Base-by-base conservation (phyloP, 1,139 yeast genomes). In the Barnettozyma hawaiiensis region DNA sequence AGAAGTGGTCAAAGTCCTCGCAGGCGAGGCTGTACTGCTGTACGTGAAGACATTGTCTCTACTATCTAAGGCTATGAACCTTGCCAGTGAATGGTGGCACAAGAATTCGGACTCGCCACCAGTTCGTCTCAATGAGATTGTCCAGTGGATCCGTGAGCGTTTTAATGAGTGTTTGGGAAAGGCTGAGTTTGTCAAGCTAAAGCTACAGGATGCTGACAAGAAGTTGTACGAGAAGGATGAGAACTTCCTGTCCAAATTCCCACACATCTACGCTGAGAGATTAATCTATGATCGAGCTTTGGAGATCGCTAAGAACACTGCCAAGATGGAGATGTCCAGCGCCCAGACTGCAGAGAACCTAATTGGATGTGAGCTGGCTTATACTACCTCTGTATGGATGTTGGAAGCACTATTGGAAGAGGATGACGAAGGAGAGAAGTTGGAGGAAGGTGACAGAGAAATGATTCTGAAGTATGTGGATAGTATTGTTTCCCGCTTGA, bases 331-430 rank as follows among this genome's bases (percentile, higher is more conserved):
- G 62, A 70, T 87, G 53, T 78, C 78, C 22, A 83, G 85, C 36
- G 86, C 80, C 46, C 24, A 37, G 16, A 37, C 40, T 16, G 21
- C 35, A 12, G 46, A 44, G 27, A 44, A 85, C 59, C 66, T 85
- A 44, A 72, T 74, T 39, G 87, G 85, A 8, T 90, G 97, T 64
- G 96, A 89, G 62, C 65, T 85, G 49, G 85, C 92, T 4, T 92
- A 92, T 60, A 86, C 95, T 8, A 85, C 96, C 0, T 84, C 96
- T 0, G 76, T 90, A 45, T 90, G 97, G 97, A 86, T 92, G 96
- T 67, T 92, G 55, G 95, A 87, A 59, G 87, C 96, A 1, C 67
- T 90, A 34, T 64, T 89, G 39, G 89, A 82, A 49, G 77, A 72
- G 42, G 81, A 76, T 22, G 62, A 64, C 19, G 63, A 36, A 20